Conservation (phyloP, 306 rosid species). For the Prunus salicina region DNA sequence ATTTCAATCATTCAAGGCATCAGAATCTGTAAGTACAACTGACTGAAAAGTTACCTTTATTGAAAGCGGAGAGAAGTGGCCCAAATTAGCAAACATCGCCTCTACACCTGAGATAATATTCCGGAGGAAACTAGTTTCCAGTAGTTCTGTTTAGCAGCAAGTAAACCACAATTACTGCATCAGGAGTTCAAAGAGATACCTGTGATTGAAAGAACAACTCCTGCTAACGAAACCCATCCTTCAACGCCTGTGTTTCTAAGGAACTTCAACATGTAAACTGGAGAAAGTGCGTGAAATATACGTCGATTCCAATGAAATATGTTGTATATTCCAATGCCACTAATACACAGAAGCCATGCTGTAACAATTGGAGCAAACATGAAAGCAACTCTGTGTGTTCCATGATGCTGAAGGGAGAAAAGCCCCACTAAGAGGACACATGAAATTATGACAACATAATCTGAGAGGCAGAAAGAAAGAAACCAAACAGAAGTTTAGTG, state of each 20-base stretch:
- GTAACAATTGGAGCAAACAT: constrained; percentile 70
- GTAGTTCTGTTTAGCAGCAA: constrained; percentile 17
- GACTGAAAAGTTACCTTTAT: constrained; percentile 55
- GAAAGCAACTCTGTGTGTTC: constrained; percentile 74
- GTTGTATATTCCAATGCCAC: constrained; percentile 63
- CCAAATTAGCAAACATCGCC: constrained; percentile 83
- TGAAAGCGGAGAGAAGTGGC: constrained; percentile 81
- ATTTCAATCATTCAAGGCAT: background rate
- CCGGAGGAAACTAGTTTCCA: constrained; percentile 26
- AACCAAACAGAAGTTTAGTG: constrained; percentile 14
- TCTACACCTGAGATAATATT: constrained; percentile 69
- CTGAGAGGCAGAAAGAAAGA: constrained; percentile 37
- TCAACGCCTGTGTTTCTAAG: constrained; percentile 44
- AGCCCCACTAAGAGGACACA: constrained; percentile 67
- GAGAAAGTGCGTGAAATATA: constrained; percentile 56
- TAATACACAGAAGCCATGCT: constrained; percentile 62
- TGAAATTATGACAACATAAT: constrained; percentile 53
- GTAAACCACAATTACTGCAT: constrained; percentile 22
- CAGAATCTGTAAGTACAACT: background rate
- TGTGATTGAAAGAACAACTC: constrained; percentile 67
- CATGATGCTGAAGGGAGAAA: constrained; percentile 75
- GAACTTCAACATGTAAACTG: constrained; percentile 59
- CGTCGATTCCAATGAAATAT: constrained; percentile 60
- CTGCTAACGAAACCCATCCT: constrained; percentile 70
- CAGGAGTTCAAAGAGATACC: constrained; percentile 40